Conservation (phyloP, 2,329 filamentous ascomycete species). For the Epichloe baconii region DNA sequence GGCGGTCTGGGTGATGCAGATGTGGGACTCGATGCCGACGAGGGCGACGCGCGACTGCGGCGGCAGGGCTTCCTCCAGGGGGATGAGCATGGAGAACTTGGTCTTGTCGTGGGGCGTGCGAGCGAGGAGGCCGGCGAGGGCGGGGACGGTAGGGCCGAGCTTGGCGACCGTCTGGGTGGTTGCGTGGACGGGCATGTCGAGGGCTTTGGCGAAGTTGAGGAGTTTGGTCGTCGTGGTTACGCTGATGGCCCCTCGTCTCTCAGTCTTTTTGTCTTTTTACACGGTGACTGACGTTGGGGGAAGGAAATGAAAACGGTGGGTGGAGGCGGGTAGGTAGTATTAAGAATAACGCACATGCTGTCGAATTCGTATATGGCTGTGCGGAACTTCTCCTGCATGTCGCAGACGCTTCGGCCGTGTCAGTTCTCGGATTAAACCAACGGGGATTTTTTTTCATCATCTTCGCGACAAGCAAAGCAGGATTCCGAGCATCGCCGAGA, state of each 20-base stretch:
- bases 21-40: slow-evolving; percentile 85
- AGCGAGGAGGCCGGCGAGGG: slow-evolving; percentile 46
- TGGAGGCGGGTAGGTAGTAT: no score
- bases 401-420: slow-evolving; percentile 58
- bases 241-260: slow-evolving; percentile 24
- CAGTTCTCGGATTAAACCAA: neutral
- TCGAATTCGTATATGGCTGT: slow-evolving; percentile 72
- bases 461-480: neutral
- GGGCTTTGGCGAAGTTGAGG: slow-evolving; percentile 47
- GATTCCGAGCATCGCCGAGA: neutral
- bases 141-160: slow-evolving; percentile 66
- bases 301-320: no score
- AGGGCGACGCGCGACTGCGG: slow-evolving; percentile 51
- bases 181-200: slow-evolving; percentile 66
- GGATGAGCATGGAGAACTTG: slow-evolving; percentile 75
- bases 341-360: slow-evolving; percentile 46
- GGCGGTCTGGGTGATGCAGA: slow-evolving; percentile 87
- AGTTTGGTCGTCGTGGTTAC: slow-evolving; percentile 56
- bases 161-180: slow-evolving; percentile 75
- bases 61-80: slow-evolving; percentile 35
- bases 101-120: slow-evolving; percentile 67
- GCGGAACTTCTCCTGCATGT: slow-evolving; percentile 89
- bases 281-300: no score
- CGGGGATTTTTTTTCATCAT: neutral
- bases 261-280: neutral